Percentiles rank a stretch among this genome's conserved stretches.
These are phyloP conservation scores for Inonotus hispidus DNA, from an alignment of 1,284 basidiomycete genomes.

Conservation along the genomic window DNA sequence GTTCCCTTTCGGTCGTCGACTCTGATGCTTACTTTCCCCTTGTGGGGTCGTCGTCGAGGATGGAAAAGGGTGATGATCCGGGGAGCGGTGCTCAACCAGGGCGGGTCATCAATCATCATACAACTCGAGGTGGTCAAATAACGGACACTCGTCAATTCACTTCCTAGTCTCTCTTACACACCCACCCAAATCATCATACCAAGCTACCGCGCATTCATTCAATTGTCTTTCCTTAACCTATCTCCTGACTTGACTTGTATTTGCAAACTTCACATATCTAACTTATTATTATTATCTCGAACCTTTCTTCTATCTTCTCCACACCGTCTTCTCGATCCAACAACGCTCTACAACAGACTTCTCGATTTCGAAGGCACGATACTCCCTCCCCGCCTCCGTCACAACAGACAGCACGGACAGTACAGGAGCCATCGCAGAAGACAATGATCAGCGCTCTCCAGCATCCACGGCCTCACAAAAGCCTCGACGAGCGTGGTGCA, in stretches of 20 bases:
- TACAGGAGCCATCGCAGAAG: constrained; percentile 7
- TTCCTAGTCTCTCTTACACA: background rate
- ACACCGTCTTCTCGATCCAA: background rate
- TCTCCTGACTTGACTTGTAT: background rate
- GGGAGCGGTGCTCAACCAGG: background rate
- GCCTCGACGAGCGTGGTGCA: background rate
- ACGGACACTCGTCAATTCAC: background rate
- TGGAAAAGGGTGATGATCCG: background rate
- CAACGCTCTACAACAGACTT: background rate
- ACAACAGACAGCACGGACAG: constrained; percentile 3
- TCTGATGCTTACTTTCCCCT: background rate
- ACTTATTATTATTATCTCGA: background rate
- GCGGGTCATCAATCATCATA: background rate
- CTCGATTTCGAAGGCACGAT: background rate
- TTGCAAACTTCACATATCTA: background rate
- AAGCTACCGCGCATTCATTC: constrained; percentile 5
- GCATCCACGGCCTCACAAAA: constrained; percentile 15
- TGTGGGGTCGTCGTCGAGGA: background rate
- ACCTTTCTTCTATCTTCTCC: background rate
- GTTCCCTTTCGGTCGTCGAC: background rate
- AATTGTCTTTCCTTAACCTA: background rate
- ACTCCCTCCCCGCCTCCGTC: background rate
- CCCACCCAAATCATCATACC: background rate
- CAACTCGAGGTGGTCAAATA: background rate
- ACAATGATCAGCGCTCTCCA: constrained; percentile 12